phyloP scores from a whole-genome alignment of 2,329 filamentous ascomycete genomes.

The Knoxdaviesia capensis region DNA sequence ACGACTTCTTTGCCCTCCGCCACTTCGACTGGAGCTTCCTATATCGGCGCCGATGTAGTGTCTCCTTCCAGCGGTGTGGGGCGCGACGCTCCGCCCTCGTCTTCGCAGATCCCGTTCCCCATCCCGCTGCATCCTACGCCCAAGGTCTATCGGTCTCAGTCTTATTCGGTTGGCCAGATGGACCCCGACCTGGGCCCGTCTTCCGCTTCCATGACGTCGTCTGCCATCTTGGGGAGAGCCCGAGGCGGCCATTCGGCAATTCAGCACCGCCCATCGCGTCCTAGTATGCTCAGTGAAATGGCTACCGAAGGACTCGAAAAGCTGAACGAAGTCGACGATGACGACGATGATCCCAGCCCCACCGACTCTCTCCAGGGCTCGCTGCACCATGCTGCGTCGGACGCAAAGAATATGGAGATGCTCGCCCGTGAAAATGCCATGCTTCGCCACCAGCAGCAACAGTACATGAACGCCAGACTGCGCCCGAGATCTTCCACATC shows the following conservation, averaged over 20 bases:
- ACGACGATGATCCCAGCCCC: slow-evolving; percentile 39
- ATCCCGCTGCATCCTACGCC: slow-evolving; percentile 79
- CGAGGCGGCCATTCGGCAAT: slow-evolving; percentile 39
- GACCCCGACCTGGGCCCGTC: slow-evolving; percentile 39
- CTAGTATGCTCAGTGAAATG: slow-evolving; percentile 58
- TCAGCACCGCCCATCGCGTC: slow-evolving; percentile 63
- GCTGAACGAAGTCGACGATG: slow-evolving; percentile 49
- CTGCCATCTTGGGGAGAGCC: slow-evolving; percentile 29
- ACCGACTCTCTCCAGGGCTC: slow-evolving; percentile 27
- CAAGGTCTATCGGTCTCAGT: slow-evolving; percentile 88
- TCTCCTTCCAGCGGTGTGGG: slow-evolving; percentile 9
- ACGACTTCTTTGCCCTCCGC: slow-evolving; percentile 35
- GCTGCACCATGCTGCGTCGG: slow-evolving; percentile 25
- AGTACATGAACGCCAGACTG: slow-evolving; percentile 32
- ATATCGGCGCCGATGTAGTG: slow-evolving; percentile 23
- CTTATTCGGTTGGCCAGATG: slow-evolving; percentile 83
- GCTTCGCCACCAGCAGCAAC: slow-evolving; percentile 31
- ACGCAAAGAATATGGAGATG: slow-evolving; percentile 43
- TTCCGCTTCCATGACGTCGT: slow-evolving; percentile 20
- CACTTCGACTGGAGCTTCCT: slow-evolving; percentile 20
- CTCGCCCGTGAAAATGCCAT: slow-evolving; percentile 42
- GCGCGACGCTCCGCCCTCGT: slow-evolving; percentile 18
- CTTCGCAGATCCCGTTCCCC: slow-evolving; percentile 58
- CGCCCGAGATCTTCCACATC: slow-evolving; percentile 30
- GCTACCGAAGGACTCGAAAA: slow-evolving; percentile 44